These are phyloP conservation scores for Chaetoceros tenuissimus DNA, from an alignment of 108 stramenopile species.

Conservation along the genomic window DNA sequence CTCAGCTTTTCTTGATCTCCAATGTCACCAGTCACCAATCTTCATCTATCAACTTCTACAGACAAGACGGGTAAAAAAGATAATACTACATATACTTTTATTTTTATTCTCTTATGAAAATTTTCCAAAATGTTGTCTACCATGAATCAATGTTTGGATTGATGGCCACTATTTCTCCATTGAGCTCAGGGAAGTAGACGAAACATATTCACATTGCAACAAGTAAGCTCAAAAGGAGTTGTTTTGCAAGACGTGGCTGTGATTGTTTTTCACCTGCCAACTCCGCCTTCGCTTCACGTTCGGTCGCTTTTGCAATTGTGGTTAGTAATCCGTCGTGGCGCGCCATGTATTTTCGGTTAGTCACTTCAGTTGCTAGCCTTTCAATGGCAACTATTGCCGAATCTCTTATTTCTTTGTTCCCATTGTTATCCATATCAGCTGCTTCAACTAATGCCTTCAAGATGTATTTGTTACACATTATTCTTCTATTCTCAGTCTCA, in stretches of 20 bases:
- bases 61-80: too few species aligned
- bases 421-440: conserved; percentile 24
- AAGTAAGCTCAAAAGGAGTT: conserved; percentile 70
- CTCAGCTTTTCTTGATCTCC: too few species aligned
- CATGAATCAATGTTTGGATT: too few species aligned
- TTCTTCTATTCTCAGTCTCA: conserved; percentile 51
- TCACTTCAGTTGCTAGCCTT: conserved; percentile 68
- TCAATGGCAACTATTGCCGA: conserved; percentile 73
- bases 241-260: conserved; percentile 60
- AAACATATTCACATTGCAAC: conserved; percentile 79
- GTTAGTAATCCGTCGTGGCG: conserved; percentile 58
- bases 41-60: too few species aligned
- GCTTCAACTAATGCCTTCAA: conserved; percentile 62
- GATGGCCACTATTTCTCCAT: too few species aligned
- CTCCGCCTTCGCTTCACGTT: conserved; percentile 65
- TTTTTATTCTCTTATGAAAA: too few species aligned
- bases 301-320: conserved; percentile 63
- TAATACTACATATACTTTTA: too few species aligned
- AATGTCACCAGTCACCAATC: too few species aligned
- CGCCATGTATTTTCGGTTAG: conserved; percentile 73
- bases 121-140: too few species aligned
- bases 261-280: conserved; percentile 21
- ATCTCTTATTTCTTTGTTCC: conserved; percentile 42
- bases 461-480: conserved; percentile 53
- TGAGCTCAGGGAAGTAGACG: too few species aligned